Base-by-base conservation (phyloP, 495 filamentous ascomycete species). In the Penicillium coffeae region DNA sequence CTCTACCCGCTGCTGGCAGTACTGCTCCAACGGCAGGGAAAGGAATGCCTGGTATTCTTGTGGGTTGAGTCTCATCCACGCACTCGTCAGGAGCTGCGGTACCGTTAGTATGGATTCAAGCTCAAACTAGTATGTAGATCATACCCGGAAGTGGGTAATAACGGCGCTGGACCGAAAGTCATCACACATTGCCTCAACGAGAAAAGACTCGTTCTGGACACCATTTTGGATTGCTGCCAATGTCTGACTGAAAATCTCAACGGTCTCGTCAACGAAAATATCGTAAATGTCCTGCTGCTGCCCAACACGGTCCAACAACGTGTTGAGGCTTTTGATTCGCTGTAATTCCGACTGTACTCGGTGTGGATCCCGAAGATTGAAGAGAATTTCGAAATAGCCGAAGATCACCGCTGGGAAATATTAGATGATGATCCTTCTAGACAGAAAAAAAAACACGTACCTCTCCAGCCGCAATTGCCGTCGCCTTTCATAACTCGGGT, bases 401-500 rank as follows among this genome's bases (percentile, higher is more conserved):
- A 95, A 98, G 15, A 82, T 92, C 63, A 95, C 84, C 35, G 93
- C 93, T 97, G 54, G 37, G 56, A 13, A 48, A 51, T 36, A 55
- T 64, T 38, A 62, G 54, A 27, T 12, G 40, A 20, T 30, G 21
- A 13, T 6, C 30, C 27, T 27, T 37, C 16, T 30, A 5, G 25
- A 19, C 8, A 20, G 6, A 3, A 55, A 18, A 51, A 30, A 71
- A 66, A 64, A 8, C 5, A 33, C 63, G 43, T 80, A 96, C 92
- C 93, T 85, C 93, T 80, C 92, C 93, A 98, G 54, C 93, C 93
- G 72, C 93, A 98, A 61, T 94, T 91, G 32, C 93, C 93, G 71
- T 98, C 93, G 16, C 93, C 91, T 63, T 84, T 85, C 68, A 95
- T 84, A 3, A 85, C 85, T 35, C 93, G 88, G 58, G 88, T 93